Evolutionary conservation across 2,329 filamentous ascomycete species (phyloP).

Genomic region (Ophiostoma ips): DNA sequence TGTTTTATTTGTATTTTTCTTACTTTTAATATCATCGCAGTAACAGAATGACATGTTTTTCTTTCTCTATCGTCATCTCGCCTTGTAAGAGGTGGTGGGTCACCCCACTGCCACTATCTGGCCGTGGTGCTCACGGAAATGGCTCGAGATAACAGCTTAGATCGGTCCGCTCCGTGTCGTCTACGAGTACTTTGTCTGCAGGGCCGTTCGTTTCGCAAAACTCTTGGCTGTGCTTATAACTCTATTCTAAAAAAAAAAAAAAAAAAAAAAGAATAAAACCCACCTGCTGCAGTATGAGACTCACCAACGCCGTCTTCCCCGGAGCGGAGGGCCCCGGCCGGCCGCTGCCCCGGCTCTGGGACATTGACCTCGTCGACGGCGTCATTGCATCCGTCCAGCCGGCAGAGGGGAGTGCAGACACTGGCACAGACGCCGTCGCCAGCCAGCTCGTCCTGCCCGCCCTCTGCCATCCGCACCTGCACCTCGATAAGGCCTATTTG

Average conservation of each 20-base stretch:
- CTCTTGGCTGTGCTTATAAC: too few species aligned
- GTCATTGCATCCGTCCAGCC: constrained; percentile 3
- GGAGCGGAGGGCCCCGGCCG: background rate
- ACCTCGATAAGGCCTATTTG: constrained; percentile 54
- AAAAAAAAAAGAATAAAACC: too few species aligned
- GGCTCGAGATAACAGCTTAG: background rate
- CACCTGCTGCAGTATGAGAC: too few species aligned
- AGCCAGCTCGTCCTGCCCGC: constrained; percentile 21
- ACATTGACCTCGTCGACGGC: constrained; percentile 11
- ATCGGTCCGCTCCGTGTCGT: background rate
- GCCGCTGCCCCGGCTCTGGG: constrained; percentile 2
- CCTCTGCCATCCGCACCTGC: constrained; percentile 59
- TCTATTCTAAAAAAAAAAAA: too few species aligned
- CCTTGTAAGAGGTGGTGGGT: too few species aligned
- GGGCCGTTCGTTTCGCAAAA: too few species aligned
- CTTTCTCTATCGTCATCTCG: too few species aligned
- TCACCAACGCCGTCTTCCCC: constrained; percentile 10
- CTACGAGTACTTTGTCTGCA: too few species aligned
- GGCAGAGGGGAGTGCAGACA: background rate
- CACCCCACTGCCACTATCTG: background rate
- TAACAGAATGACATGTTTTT: too few species aligned
- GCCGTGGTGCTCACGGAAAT: background rate
- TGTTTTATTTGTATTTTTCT: too few species aligned
- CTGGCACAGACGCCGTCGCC: background rate
- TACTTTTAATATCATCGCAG: too few species aligned